Evolutionary conservation across 2,329 filamentous ascomycete species (phyloP), one percentile per base, ranked within the genome.

Genomic region (Alternaria rosae): DNA sequence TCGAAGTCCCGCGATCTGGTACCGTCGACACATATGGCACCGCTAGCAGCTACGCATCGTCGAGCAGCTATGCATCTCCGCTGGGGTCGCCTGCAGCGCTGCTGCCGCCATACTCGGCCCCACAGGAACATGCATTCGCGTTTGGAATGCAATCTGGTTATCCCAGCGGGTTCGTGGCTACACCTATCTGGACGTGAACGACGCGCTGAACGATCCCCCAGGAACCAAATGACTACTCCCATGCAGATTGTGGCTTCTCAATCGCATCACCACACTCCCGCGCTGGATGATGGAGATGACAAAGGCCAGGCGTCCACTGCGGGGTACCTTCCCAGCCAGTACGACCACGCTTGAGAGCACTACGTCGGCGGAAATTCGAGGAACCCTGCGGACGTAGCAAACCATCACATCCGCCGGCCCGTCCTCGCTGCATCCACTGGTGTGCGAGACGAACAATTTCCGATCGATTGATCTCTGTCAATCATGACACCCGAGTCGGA

Each of bases 101-200:
- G 62, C 65, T 75, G 56, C 69, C 75, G 58, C 68, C 75, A 6
- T 79, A 80, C 63, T 69, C 76, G 57, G 69, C 73, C 54, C 73
- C 75, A 63, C 75, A 81, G 57, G 81, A 82, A 54, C 78, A 80
- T 68, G 75, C 76, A 64, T 77, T 80, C 67, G 77, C 75, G 70
- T 80, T 75, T 72, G 76, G 76, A 71, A 77, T 78, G 74, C 69
- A 72, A 62, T 74, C 78, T 70, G 77, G 77, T 68, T 80, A 79
- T 75, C 70, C 76, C 71, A 78, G 77, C 76, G 79, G 79, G 79
- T 81, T 81, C 78, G 79, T 81, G 76, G 75, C 78, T 70, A 72
- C 73, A 70, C 72, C 77, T 70, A 75, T 81, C 73, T 81, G 79
- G 79, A 81, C 79, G 70, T 81, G 71, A 69, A 79, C 69, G 66